phyloP scores from a whole-genome alignment of 225 moss, liverwort and hornwort genomes.

The Pseudisothecium myosuroides region DNA sequence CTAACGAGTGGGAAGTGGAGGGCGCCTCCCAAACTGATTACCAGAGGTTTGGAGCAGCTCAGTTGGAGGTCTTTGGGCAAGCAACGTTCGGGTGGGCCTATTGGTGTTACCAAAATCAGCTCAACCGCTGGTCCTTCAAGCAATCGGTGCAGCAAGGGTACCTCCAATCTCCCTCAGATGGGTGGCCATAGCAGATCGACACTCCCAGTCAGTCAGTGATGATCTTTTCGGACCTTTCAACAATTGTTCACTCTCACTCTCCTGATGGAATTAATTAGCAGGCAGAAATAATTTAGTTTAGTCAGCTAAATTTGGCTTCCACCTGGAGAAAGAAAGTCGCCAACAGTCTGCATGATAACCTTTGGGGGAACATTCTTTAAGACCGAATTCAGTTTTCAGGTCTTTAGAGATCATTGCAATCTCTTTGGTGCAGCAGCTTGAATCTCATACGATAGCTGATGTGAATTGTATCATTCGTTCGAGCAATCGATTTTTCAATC shows the following conservation, averaged over 20 bases:
- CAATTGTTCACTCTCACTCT: not conserved
- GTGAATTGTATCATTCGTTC: not conserved
- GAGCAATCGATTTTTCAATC: not conserved
- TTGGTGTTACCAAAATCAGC: conserved; percentile 33
- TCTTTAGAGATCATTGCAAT: not conserved
- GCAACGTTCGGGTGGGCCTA: conserved; percentile 33
- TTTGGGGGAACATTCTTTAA: not conserved
- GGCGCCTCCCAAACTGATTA: conserved; percentile 23
- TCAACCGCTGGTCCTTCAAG: conserved; percentile 38
- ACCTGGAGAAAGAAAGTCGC: not conserved
- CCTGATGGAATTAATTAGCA: not conserved
- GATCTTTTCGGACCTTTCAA: not conserved
- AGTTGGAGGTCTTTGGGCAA: conserved; percentile 22
- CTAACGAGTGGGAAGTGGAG: conserved; percentile 37
- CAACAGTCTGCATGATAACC: not conserved
- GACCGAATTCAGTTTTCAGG: not conserved
- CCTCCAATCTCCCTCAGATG: conserved; percentile 13
- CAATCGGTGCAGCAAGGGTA: conserved; percentile 33
- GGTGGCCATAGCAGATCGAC: conserved; percentile 18
- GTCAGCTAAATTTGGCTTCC: not conserved
- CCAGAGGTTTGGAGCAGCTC: conserved; percentile 23
- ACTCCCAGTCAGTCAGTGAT: not conserved
- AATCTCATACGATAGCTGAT: not conserved
- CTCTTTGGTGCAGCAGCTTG: not conserved
- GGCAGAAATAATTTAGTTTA: not conserved